Evolutionary conservation across 257 asterid genomes (phyloP), one percentile per base, ranked within the genome.

Genomic region (Capsicum pubescens): DNA sequence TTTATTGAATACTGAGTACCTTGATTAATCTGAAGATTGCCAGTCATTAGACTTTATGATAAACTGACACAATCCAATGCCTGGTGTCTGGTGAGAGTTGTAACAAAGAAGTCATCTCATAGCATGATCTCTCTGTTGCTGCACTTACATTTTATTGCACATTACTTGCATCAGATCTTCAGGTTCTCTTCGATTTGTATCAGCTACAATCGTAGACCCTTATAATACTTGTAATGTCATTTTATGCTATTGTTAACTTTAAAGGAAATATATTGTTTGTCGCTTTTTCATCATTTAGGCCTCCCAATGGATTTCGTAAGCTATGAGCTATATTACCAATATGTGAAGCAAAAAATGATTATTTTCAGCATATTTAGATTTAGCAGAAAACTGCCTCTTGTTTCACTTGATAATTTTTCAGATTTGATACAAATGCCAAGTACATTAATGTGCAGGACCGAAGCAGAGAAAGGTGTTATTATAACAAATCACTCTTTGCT

Each of bases 381-480:
- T 50, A 52, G 46, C 21, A 46, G 63, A 76, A 13, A 76, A 21
- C 21, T 52, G 9, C 81, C 80, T 67, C 46, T 50, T 81, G 39
- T 52, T 64, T 58, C 77, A 17, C 42, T 76, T 68, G 84, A 66
- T 67, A 58, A 32, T 58, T 58, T 19, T 72, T 11, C 17, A 32
- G 82, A 77, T 57, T 64, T 16, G 70, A 57, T 69, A 58, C 32
- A 55, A 56, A 63, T 71, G 78, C 85, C 59, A 69, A 52, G 78
- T 85, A 84, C 84, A 67, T 89, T 89, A 72, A 55, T 90, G 86
- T 82, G 85, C 98, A 96, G 98, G 99, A 92, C 90, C 81, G 99
- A 96, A 90, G 90, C 98, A 83, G 99, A 96, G 90, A 96, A 94
- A 91, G 99, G 99, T 83, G 85, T 94, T 89, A 90, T 94, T 89